Base-by-base conservation (phyloP, 768 basidiomycete species). In the Russula foetens region DNA sequence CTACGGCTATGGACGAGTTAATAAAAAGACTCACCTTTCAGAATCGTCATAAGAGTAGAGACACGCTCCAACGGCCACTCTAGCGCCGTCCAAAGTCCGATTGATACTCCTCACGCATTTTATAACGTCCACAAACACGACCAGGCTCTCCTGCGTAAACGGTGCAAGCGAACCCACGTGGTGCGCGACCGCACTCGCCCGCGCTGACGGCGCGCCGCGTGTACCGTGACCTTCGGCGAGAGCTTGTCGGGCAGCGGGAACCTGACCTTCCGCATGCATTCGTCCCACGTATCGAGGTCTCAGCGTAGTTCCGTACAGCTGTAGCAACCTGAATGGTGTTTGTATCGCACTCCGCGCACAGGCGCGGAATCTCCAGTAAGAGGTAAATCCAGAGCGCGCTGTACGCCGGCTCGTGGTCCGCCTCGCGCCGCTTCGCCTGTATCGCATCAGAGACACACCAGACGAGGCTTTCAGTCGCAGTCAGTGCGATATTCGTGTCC, bases 401-500 rank as follows among this genome's bases (percentile, higher is more conserved):
- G 67, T 92, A 92, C 65, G 85, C 83, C 0, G 84, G 73, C 53
- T 79, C 85, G 64, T 84, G 81, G 58, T 83, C 81, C 41, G 67
- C 72, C 46, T 79, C 79, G 65, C 86, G 86, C 23, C 90, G 81
- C 69, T 91, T 89, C 7, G 86, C 82, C 68, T 96, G 93, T 38
- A 98, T 91, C 1, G 92, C 89, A 69, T 99, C 96, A 0, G 95
- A 97, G 0, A 99, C 90, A 62, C 90, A 88, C 96, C 96, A 98
- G 5, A 99, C 76, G 3, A 98, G 74, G 55, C 92, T 93, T 59
- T 92, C 92, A 0, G 95, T 92, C 0, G 92, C 92, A 0, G 96
- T 96, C 57, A 99, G 75, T 1, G 94, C 91, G 58, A 99, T 96
- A 67, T 99, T 99, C 41, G 96, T 95, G 65, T 98, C 97, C 0